A percentile compares a stretch with the other conserved stretches of the same genome.
phyloP scores from a whole-genome alignment of 164 flowering plant genomes.

The Nymphaea thermarum region DNA sequence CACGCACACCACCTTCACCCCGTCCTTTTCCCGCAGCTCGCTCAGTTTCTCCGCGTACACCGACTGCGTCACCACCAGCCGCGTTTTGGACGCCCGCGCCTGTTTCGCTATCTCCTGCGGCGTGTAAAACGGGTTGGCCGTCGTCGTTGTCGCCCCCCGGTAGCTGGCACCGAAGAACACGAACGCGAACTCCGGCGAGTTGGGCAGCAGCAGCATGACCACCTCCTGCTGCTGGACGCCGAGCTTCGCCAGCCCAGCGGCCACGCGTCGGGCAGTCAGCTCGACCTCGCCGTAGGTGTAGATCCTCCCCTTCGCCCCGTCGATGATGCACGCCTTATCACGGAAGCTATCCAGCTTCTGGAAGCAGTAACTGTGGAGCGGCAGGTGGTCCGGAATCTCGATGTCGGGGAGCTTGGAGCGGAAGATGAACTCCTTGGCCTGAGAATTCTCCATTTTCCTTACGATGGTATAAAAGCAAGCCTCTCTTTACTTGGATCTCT shows the following conservation, averaged over 20 bases:
- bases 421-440: slow-evolving; percentile 39
- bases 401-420: slow-evolving; percentile 84
- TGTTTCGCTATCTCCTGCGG: slow-evolving; percentile 63
- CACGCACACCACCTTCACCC: slow-evolving; percentile 30
- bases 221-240: slow-evolving; percentile 57
- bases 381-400: slow-evolving; percentile 64
- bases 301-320: slow-evolving; percentile 45
- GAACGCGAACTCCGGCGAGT: slow-evolving; percentile 67
- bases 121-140: slow-evolving; percentile 81
- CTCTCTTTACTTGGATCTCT: background rate
- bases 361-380: slow-evolving; percentile 73
- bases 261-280: slow-evolving; percentile 40
- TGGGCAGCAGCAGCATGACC: slow-evolving; percentile 74
- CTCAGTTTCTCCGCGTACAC: slow-evolving; percentile 38
- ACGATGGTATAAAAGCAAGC: background rate
- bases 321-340: slow-evolving; percentile 54
- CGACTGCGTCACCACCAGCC: slow-evolving; percentile 46
- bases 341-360: slow-evolving; percentile 39
- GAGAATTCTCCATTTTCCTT: background rate
- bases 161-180: slow-evolving; percentile 75
- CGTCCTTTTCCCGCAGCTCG: slow-evolving; percentile 22
- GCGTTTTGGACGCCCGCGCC: slow-evolving; percentile 38
- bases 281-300: slow-evolving; percentile 58
- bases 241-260: slow-evolving; percentile 42
- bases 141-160: slow-evolving; percentile 57